Evolutionary conservation across 768 basidiomycete species (phyloP).

Genomic region (Suillus decipiens): DNA sequence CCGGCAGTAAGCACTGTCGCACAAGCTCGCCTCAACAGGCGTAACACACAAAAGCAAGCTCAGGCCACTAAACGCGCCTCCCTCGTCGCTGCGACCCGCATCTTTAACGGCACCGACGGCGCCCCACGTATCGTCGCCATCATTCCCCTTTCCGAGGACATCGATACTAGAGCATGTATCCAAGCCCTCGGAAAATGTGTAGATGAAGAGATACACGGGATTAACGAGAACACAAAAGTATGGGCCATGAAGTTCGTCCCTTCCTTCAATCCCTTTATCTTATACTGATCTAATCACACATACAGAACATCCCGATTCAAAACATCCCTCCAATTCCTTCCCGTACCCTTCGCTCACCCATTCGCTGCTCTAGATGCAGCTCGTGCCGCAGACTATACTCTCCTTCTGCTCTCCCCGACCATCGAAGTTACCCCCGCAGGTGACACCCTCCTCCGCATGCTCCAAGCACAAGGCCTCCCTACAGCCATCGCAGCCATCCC

Average conservation of each 20-base stretch:
- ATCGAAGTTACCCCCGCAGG: slow-evolving; percentile 86
- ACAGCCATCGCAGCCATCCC: slow-evolving; percentile 77
- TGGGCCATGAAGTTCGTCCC: slow-evolving; percentile 67
- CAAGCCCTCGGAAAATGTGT: slow-evolving; percentile 56
- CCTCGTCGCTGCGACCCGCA: slow-evolving; percentile 33
- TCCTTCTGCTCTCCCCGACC: slow-evolving; percentile 78
- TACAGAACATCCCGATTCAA: slow-evolving; percentile 85
- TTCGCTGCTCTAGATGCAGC: slow-evolving; percentile 84
- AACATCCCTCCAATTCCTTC: slow-evolving; percentile 86
- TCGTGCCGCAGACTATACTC: slow-evolving; percentile 87
- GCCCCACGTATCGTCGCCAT: slow-evolving; percentile 87
- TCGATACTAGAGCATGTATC: slow-evolving; percentile 53
- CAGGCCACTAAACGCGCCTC: slow-evolving; percentile 41
- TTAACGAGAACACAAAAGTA: slow-evolving; percentile 24
- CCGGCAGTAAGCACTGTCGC: slow-evolving; percentile 51
- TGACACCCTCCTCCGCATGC: slow-evolving; percentile 80
- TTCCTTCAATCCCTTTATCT: neutral
- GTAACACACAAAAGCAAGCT: slow-evolving; percentile 83
- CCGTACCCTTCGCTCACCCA: slow-evolving; percentile 67
- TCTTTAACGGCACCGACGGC: slow-evolving; percentile 77
- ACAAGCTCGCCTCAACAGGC: slow-evolving; percentile 76
- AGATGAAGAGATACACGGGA: slow-evolving; percentile 41
- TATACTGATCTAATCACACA: slow-evolving; percentile 6
- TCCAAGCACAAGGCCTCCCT: slow-evolving; percentile 91
- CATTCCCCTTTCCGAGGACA: slow-evolving; percentile 76